phyloP scores from a whole-genome alignment of 768 basidiomycete species.

The Nidula microcarpa region DNA sequence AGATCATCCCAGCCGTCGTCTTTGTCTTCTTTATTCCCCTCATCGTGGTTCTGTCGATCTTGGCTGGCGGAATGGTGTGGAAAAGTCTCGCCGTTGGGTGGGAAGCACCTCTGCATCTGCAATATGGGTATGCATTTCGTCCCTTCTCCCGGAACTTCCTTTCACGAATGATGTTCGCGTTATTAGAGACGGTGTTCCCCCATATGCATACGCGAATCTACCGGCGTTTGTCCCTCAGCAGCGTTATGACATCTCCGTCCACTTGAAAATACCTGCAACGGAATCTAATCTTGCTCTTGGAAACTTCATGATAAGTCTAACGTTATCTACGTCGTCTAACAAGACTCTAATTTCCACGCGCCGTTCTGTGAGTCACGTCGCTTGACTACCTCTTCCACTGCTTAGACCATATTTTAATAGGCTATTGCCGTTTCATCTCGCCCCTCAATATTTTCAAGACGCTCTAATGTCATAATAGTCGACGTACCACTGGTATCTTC shows the following conservation, averaged over 20 bases:
- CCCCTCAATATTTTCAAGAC: slow-evolving; percentile 33
- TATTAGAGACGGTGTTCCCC: slow-evolving; percentile 56
- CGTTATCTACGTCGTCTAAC: slow-evolving; percentile 56
- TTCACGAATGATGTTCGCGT: slow-evolving; percentile 2
- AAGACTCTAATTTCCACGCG: slow-evolving; percentile 59
- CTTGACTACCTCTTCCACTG: not conserved
- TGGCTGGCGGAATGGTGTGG: slow-evolving; percentile 77
- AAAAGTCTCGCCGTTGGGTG: slow-evolving; percentile 66
- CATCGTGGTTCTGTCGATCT: slow-evolving; percentile 53
- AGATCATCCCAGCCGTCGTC: slow-evolving; percentile 62
- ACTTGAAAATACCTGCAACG: slow-evolving; percentile 60
- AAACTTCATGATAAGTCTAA: slow-evolving; percentile 79
- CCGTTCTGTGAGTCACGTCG: slow-evolving; percentile 52
- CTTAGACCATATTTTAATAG: slow-evolving; percentile 27
- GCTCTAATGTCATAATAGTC: slow-evolving; percentile 40
- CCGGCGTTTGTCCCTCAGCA: slow-evolving; percentile 55
- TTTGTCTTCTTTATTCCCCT: slow-evolving; percentile 63
- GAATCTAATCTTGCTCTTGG: slow-evolving; percentile 71
- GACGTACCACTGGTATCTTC: slow-evolving; percentile 56
- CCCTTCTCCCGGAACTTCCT: not conserved
- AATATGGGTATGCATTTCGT: slow-evolving; percentile 65
- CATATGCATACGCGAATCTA: slow-evolving; percentile 57
- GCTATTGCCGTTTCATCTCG: slow-evolving; percentile 52
- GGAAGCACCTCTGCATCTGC: slow-evolving; percentile 65
- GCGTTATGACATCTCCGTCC: slow-evolving; percentile 72